phyloP scores from a whole-genome alignment of 352 stramenopile species.

The Phytophthora boehmeriae region DNA sequence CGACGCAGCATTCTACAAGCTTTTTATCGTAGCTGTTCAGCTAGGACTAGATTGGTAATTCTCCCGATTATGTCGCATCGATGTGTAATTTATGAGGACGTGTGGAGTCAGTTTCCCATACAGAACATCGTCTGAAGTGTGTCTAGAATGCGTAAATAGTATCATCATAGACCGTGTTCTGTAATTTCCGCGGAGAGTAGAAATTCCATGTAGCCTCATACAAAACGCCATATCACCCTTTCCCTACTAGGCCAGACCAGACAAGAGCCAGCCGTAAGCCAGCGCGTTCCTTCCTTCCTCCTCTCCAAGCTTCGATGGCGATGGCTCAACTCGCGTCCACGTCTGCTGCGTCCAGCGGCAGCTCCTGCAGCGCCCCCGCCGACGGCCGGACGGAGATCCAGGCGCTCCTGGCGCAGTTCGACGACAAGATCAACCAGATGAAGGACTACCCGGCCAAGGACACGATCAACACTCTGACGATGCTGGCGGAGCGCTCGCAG shows the following conservation, averaged over 20 bases:
- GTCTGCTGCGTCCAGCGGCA: neutral
- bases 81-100: conserved; percentile 8
- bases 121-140: too few species aligned
- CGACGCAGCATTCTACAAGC: neutral
- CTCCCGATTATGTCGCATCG: neutral
- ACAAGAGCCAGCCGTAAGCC: conserved; percentile 36
- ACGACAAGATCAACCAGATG: conserved; percentile 87
- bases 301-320: conserved; percentile 34
- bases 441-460: conserved; percentile 88
- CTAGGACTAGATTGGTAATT: conserved; percentile 13
- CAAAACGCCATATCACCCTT: too few species aligned
- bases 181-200: too few species aligned
- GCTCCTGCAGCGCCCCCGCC: neutral
- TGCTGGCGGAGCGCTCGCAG: conserved; percentile 75
- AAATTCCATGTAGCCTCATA: too few species aligned
- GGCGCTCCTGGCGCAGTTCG: conserved; percentile 72
- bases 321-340: conserved; percentile 53
- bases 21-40: neutral
- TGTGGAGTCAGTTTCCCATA: neutral
- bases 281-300: conserved; percentile 4
- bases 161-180: neutral
- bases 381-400: conserved; percentile 45
- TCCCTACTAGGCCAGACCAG: too few species aligned
- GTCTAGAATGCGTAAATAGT: too few species aligned
- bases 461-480: conserved; percentile 90